A percentile compares a stretch with the other conserved stretches of the same genome.
phyloP scores from a whole-genome alignment of 2,329 filamentous ascomycete species.

The Hypoxylon sp. region DNA sequence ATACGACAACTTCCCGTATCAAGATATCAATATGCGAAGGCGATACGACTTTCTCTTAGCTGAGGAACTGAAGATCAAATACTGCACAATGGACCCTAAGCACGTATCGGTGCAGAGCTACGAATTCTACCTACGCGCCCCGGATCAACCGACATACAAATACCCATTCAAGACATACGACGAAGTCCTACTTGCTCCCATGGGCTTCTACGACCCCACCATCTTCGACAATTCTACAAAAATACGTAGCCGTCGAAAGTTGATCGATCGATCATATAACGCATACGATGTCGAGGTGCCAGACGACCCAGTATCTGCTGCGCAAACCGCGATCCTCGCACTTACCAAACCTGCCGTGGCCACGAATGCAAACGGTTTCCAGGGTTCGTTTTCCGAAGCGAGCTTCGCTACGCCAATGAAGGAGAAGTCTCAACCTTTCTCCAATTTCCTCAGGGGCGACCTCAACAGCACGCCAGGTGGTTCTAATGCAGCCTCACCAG shows the following conservation, averaged over 20 bases:
- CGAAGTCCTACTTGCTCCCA: constrained; percentile 90
- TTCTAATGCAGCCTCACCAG: constrained; percentile 87
- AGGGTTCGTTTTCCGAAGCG: constrained; percentile 49
- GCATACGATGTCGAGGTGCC: constrained; percentile 87
- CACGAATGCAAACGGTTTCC: constrained; percentile 55
- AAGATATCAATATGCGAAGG: constrained; percentile 88
- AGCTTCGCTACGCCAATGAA: constrained; percentile 68
- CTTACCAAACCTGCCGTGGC: constrained; percentile 67
- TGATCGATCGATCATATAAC: constrained; percentile 89
- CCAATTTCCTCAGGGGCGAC: constrained; percentile 77
- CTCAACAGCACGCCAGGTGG: constrained; percentile 82
- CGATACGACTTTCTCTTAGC: constrained; percentile 93
- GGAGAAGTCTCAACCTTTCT: constrained; percentile 71
- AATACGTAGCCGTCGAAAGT: constrained; percentile 77
- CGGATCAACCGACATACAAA: constrained; percentile 88
- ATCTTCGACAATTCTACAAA: constrained; percentile 88
- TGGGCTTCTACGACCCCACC: constrained; percentile 90
- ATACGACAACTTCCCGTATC: constrained; percentile 93
- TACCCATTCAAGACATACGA: constrained; percentile 98
- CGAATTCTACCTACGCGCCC: constrained; percentile 89
- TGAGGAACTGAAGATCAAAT: constrained; percentile 93
- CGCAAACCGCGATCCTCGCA: constrained; percentile 75
- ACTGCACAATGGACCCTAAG: constrained; percentile 89
- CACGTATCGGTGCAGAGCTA: constrained; percentile 88
- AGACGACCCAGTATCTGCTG: constrained; percentile 87